Base-by-base conservation (phyloP, 2,329 filamentous ascomycete species). In the Fusarium dimerum region DNA sequence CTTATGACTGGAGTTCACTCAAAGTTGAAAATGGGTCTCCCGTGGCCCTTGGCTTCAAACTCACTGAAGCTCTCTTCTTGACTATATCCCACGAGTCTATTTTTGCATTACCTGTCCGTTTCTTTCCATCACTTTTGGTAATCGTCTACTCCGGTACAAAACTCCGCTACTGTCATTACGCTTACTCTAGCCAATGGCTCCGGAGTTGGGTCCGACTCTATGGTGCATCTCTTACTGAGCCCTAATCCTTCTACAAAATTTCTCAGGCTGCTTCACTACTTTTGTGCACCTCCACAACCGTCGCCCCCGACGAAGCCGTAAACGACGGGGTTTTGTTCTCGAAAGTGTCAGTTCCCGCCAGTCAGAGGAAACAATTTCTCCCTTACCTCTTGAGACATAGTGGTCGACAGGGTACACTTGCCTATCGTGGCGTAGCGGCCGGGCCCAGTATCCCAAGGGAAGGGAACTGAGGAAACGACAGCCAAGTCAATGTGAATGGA, bases 361-460 rank as follows among this genome's bases (percentile, higher is more conserved):
- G 20, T 26, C 4, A 26, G 7, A 26, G 7, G 7, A 7, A 26
- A 4, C 20, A 26, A 26, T 26, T 26, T 7, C 20, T 26, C 20
- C 7, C 20, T 26, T 26, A 26, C 20, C 20, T 26, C 5, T 26
- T 38, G 26, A 47, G 51, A 41, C 26, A 34, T 64, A 52, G 53
- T 64, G 60, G 58, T 49, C 44, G 45, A 62, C 52, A 59, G 61
- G 56, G 55, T 44, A 49, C 32, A 46, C 43, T 51, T 65, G 52
- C 62, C 60, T 44, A 45, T 56, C 50, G 6, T n/a, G 59, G 62
- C 40, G 55, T 61, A 65, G 63, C 49, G 62, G 51, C 62, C 59
- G 55, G 46, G 44, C 43, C 52, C 53, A 51, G 55, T 51, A 46
- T 61, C 51, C 62, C 60, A 64, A 54, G 51, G 43, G 60, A 59